These are phyloP conservation scores for Penicillium herquei DNA, from an alignment of 495 filamentous ascomycete genomes.

Conservation along the genomic window DNA sequence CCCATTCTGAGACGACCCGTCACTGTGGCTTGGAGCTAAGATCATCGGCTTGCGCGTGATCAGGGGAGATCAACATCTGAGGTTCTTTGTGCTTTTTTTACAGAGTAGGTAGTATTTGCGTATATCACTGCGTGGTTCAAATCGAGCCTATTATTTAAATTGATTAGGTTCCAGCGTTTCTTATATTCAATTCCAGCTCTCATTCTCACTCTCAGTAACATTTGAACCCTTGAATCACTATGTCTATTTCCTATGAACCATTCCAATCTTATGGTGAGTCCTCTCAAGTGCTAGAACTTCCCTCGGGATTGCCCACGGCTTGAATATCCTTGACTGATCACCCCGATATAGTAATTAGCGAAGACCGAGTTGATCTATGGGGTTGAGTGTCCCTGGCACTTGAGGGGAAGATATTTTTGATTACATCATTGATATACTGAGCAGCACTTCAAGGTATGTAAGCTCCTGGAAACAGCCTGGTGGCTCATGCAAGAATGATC, in stretches of 20 bases:
- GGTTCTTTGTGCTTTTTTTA: not conserved
- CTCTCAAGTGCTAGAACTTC: too few relatives aligned
- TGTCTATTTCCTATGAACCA: not conserved
- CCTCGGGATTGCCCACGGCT: too few relatives aligned
- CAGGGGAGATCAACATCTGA: not conserved
- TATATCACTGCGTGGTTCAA: not conserved
- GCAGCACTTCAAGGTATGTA: not conserved
- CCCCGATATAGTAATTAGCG: not conserved
- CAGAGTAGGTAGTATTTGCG: not conserved
- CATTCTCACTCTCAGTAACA: not conserved
- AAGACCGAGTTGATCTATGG: not conserved
- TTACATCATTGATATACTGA: not conserved
- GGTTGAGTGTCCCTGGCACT: not conserved
- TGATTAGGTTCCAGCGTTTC: too few relatives aligned
- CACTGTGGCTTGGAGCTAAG: slow-evolving; percentile 1
- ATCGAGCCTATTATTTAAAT: not conserved
- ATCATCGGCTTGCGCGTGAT: not conserved
- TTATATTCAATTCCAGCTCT: not conserved
- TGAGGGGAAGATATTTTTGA: not conserved
- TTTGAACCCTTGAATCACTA: not conserved
- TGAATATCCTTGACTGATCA: not conserved
- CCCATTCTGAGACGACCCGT: not conserved
- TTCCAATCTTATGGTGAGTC: not conserved
- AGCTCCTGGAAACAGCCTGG: too few relatives aligned
- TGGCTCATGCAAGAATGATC: too few relatives aligned